These are phyloP conservation scores for Saccharomycodes ludwigii DNA, from an alignment of 805 yeast genomes.

Conservation along the genomic window DNA sequence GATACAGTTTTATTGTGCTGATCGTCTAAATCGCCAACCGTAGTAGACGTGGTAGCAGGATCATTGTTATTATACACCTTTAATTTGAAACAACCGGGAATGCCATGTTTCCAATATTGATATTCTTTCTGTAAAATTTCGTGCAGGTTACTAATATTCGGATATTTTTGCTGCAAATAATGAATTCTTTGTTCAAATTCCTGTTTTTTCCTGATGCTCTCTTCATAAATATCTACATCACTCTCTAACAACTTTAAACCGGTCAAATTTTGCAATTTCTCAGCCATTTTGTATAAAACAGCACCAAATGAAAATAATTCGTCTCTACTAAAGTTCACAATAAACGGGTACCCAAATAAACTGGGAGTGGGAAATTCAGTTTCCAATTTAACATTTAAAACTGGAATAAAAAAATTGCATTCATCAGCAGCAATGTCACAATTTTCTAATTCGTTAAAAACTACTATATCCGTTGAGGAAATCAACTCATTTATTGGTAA, in stretches of 20 bases:
- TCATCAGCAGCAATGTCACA: conserved; percentile 21
- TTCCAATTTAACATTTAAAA: conserved; percentile 34
- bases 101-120: not conserved
- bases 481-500: conserved; percentile 61
- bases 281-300: not conserved
- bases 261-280: not conserved
- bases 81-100: not conserved
- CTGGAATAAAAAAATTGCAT: conserved; percentile 49
- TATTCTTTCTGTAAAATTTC: not conserved
- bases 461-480: conserved; percentile 45
- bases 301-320: not conserved
- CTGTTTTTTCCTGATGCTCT: not conserved
- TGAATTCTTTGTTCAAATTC: not conserved
- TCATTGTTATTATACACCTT: no score
- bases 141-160: no score
- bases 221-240: not conserved
- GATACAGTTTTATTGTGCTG: no score
- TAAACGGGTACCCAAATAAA: conserved; percentile 68
- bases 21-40: no score
- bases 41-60: no score
- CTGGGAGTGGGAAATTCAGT: conserved; percentile 29
- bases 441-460: conserved; percentile 51
- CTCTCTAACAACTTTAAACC: not conserved
- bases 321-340: conserved; percentile 29
- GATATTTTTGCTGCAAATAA: not conserved